Conservation (phyloP, 768 basidiomycete species). For the Pleurotus giganteus region DNA sequence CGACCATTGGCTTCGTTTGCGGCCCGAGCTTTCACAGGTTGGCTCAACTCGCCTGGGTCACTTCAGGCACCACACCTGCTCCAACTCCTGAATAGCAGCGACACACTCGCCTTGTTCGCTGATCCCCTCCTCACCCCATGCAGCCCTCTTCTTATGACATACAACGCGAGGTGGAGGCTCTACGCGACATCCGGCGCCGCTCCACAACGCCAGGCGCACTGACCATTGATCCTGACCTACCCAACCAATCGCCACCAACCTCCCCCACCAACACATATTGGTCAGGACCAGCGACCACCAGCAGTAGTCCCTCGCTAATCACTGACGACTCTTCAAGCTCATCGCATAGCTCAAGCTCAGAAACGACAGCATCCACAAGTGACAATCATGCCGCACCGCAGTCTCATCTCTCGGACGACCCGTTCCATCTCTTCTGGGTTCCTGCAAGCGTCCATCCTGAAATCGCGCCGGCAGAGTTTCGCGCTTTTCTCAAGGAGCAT, state of each 20-base stretch:
- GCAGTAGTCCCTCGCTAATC: slow-evolving; percentile 28
- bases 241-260: slow-evolving; percentile 61
- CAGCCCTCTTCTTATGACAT: slow-evolving; percentile 86
- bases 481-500: slow-evolving; percentile 93
- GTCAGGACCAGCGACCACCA: slow-evolving; percentile 28
- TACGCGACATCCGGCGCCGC: slow-evolving; percentile 80
- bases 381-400: slow-evolving; percentile 24
- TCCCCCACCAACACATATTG: slow-evolving; percentile 58
- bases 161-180: slow-evolving; percentile 81
- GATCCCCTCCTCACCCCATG: slow-evolving; percentile 28
- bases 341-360: slow-evolving; percentile 24
- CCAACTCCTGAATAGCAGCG: slow-evolving; percentile 1
- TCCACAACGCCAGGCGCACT: slow-evolving; percentile 83
- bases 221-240: slow-evolving; percentile 89
- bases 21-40: slow-evolving; percentile 4
- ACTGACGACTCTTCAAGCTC: slow-evolving; percentile 44
- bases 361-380: slow-evolving; percentile 17
- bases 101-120: background rate
- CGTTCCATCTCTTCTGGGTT: slow-evolving; percentile 96
- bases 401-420: slow-evolving; percentile 58
- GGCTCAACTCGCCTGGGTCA: background rate
- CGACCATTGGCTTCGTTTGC: background rate
- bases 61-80: slow-evolving; percentile 1
- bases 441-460: slow-evolving; percentile 96
- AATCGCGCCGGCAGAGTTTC: slow-evolving; percentile 95